Conservation (phyloP, 148 eudicot genomes). For the Polygonum maritimum region DNA sequence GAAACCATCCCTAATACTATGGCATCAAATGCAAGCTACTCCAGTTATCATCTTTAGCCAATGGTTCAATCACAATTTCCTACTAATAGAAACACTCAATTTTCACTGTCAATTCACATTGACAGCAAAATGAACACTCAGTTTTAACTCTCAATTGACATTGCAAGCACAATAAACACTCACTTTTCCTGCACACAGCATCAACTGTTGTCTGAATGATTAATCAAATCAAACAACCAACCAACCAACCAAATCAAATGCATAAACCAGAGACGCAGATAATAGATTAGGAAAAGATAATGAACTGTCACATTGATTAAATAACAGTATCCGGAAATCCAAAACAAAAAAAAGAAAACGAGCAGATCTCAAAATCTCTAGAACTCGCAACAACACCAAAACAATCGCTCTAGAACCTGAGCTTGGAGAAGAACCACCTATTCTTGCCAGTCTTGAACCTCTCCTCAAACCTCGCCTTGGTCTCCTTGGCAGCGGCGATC, state of each 20-base stretch:
- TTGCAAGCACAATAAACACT: too few species aligned
- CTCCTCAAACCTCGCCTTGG: conserved; percentile 7
- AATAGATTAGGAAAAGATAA: too few species aligned
- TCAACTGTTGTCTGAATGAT: too few species aligned
- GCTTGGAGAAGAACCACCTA: conserved; percentile 39
- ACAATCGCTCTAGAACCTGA: conserved; percentile 1
- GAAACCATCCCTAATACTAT: too few species aligned
- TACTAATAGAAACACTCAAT: too few species aligned
- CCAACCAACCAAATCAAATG: too few species aligned
- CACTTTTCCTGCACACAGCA: too few species aligned
- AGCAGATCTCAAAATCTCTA: neutral
- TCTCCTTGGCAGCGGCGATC: conserved; percentile 29
- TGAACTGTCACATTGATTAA: neutral
- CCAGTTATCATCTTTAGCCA: too few species aligned
- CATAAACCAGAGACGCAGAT: too few species aligned
- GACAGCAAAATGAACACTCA: neutral
- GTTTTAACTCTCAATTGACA: too few species aligned
- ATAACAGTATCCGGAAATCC: neutral
- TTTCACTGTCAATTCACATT: neutral
- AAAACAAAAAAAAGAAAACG: neutral
- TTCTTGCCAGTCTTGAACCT: conserved; percentile 30
- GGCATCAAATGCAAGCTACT: neutral
- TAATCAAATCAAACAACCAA: too few species aligned
- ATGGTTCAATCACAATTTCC: neutral
- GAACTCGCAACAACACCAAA: neutral